A percentile compares a stretch with the other conserved stretches of the same genome.
Evolutionary conservation across 179 eudicot species (phyloP).

Genomic region (Beta macrorhiza): DNA sequence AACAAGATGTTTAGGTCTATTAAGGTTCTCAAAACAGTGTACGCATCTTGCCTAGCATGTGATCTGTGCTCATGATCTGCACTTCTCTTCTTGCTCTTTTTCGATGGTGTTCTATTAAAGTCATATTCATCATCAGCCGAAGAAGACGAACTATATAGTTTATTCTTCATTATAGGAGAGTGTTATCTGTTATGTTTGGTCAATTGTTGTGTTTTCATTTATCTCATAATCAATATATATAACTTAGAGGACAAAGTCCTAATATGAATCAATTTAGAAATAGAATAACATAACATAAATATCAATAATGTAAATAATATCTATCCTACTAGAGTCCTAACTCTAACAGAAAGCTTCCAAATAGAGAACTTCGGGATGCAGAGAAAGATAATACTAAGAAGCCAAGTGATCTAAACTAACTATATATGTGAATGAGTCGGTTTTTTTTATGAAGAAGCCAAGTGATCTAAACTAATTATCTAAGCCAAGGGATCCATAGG

Average conservation of each 20-base stretch:
- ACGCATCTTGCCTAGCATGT: constrained; percentile 33
- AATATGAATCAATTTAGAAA: too few relatives aligned
- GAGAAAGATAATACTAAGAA: neutral
- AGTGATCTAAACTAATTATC: too few relatives aligned
- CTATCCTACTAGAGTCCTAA: constrained; percentile 25
- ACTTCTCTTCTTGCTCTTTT: constrained; percentile 56
- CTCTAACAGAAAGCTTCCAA: too few relatives aligned
- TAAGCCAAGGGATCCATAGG: too few relatives aligned
- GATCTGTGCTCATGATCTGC: constrained; percentile 40
- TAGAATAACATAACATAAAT: too few relatives aligned
- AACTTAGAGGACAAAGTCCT: too few relatives aligned
- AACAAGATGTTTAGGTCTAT: constrained; percentile 82
- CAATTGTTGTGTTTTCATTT: too few relatives aligned
- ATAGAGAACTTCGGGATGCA: too few relatives aligned
- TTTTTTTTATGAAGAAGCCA: too few relatives aligned
- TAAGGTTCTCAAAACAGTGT: constrained; percentile 89
- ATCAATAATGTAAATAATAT: constrained; percentile 37
- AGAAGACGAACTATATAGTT: constrained; percentile 45
- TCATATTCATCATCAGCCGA: constrained; percentile 96
- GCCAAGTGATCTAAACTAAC: neutral
- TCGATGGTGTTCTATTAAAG: constrained; percentile 71
- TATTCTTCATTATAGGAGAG: constrained; percentile 62
- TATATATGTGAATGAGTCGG: too few relatives aligned
- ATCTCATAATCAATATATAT: too few relatives aligned
- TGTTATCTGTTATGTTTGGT: too few relatives aligned